phyloP scores from a whole-genome alignment of 139 green algal genomes.

The Axilococcus clingmanii region DNA sequence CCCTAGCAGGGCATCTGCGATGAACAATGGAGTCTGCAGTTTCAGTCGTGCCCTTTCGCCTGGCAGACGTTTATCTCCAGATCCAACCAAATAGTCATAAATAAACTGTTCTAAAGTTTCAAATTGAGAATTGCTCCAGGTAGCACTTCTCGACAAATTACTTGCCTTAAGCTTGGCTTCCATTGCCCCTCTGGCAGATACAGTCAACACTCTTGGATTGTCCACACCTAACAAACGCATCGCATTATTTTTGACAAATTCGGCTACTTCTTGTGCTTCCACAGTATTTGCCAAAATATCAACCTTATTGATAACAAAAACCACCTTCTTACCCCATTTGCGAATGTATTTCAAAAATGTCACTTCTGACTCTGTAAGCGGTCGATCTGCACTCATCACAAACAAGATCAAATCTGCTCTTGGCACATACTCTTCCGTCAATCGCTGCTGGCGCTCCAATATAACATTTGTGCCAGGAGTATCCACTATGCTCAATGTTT shows the following conservation, averaged over 20 bases:
- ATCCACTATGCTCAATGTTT: constrained; percentile 90
- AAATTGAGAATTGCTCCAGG: constrained; percentile 54
- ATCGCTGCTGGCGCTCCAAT: constrained; percentile 90
- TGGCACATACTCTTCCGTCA: constrained; percentile 98
- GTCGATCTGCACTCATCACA: constrained; percentile 78
- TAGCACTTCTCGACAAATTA: constrained; percentile 20
- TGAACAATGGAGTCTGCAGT: constrained; percentile 83
- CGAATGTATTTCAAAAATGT: constrained; percentile 81
- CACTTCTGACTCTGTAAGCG: constrained; percentile 89
- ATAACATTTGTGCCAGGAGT: constrained; percentile 98
- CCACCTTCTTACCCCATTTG: constrained; percentile 95
- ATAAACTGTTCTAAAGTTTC: constrained; percentile 62
- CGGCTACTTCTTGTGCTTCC: constrained; percentile 61
- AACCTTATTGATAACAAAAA: constrained; percentile 96
- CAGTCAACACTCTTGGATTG: constrained; percentile 44
- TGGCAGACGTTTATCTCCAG: constrained; percentile 10
- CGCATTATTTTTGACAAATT: constrained; percentile 74
- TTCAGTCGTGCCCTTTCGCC: constrained; percentile 84
- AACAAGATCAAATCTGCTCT: constrained; percentile 96
- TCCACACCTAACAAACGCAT: constrained; percentile 46
- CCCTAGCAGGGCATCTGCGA: constrained; percentile 72
- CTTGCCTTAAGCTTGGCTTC: constrained; percentile 45
- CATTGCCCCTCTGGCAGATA: constrained; percentile 44
- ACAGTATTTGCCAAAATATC: constrained; percentile 60
- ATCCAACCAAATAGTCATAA: constrained; percentile 63